These are phyloP conservation scores for Penicillium vulpinum DNA, from an alignment of 2,329 filamentous ascomycete species.

Conservation along the genomic window DNA sequence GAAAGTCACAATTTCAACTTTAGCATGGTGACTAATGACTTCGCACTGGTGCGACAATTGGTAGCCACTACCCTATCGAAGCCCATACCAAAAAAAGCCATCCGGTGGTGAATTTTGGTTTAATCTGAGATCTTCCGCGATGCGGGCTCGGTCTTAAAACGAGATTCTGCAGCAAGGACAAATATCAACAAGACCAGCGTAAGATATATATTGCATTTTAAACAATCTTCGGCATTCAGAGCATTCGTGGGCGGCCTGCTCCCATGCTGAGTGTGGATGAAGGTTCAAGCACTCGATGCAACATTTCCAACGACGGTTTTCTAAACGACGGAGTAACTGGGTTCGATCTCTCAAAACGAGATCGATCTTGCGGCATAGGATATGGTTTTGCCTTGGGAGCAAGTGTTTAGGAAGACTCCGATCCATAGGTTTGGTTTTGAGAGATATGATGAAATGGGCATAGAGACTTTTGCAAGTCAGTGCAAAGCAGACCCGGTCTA, in stretches of 20 bases:
- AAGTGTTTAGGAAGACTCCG: not conserved
- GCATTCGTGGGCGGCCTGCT: not conserved
- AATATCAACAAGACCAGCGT: not conserved
- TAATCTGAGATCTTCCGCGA: not conserved
- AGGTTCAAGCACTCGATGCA: slow-evolving; percentile 10
- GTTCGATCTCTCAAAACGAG: not conserved
- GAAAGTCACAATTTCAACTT: not conserved
- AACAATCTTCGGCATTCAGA: not conserved
- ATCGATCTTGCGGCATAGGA: not conserved
- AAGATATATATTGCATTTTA: not conserved
- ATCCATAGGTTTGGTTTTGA: not conserved
- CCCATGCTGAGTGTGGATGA: slow-evolving; percentile 6
- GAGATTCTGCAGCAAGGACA: not conserved
- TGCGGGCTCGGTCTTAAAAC: not conserved
- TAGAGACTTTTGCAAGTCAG: not conserved
- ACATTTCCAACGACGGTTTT: slow-evolving; percentile 13
- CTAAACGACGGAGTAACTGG: slow-evolving; percentile 9
- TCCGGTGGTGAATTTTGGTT: too few species aligned
- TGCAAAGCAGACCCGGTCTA: not conserved
- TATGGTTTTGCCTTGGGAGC: not conserved
- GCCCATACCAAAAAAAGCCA: too few species aligned
- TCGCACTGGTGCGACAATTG: not conserved
- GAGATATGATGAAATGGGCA: not conserved
- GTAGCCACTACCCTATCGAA: too few species aligned
- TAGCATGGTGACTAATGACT: not conserved